These are phyloP conservation scores for Fusarium foetens DNA, from an alignment of 2,329 filamentous ascomycete genomes.

Conservation along the genomic window DNA sequence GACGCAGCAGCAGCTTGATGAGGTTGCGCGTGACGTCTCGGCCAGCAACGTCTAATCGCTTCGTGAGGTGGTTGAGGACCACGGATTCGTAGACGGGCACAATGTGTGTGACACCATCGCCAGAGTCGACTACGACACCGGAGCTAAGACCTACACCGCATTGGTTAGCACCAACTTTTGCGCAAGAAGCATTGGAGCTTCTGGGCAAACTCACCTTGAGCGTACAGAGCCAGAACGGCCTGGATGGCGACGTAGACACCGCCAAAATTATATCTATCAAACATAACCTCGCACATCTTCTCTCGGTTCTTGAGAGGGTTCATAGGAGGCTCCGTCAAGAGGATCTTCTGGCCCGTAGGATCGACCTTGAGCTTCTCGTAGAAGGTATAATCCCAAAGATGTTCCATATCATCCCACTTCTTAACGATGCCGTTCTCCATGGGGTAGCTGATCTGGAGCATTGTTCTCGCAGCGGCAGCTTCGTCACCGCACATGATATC, in stretches of 20 bases:
- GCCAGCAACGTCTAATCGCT: constrained; percentile 92
- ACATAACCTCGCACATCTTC: constrained; percentile 99
- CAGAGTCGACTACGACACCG: constrained; percentile 98
- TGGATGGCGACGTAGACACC: constrained; percentile 99
- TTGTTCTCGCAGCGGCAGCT: constrained; percentile 91
- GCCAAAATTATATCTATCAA: constrained; percentile 94
- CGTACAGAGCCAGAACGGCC: constrained; percentile 94
- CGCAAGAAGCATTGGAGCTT: neutral
- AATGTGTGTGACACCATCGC: constrained; percentile 98
- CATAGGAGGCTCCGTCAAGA: constrained; percentile 97
- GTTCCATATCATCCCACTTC: constrained; percentile 99
- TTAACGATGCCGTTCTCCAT: constrained; percentile 99
- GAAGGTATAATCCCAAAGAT: constrained; percentile 99
- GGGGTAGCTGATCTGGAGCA: constrained; percentile 98
- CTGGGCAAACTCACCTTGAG: constrained; percentile 74
- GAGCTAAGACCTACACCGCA: constrained; percentile 75
- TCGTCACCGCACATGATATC: constrained; percentile 99
- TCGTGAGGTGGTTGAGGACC: constrained; percentile 95
- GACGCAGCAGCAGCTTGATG: constrained; percentile 90
- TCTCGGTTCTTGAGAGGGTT: constrained; percentile 97
- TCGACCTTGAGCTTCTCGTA: constrained; percentile 96
- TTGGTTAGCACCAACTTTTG: constrained; percentile 5
- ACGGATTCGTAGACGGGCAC: constrained; percentile 98
- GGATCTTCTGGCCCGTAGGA: constrained; percentile 91
- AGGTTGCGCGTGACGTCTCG: constrained; percentile 98